Evolutionary conservation across 805 yeast genomes (phyloP).

Genomic region (Myxozyma geophila): DNA sequence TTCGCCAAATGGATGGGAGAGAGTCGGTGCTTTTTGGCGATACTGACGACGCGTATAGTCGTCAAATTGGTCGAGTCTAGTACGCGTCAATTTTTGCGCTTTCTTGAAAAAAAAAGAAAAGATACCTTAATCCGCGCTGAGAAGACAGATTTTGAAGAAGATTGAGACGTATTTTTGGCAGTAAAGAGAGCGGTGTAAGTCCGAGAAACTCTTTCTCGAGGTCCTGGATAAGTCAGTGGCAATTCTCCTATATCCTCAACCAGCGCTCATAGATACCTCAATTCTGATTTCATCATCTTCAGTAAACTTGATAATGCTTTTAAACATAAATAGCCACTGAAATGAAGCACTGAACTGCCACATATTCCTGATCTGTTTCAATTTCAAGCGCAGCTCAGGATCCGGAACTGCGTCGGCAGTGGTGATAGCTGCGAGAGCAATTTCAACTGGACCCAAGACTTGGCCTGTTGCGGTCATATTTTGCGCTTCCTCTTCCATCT

Average conservation of each 20-base stretch:
- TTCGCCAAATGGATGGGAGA: slow-evolving; percentile 31
- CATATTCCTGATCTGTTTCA: slow-evolving; percentile 40
- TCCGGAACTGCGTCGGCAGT: slow-evolving; percentile 29
- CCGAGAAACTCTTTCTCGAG: slow-evolving; percentile 45
- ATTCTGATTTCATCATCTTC: slow-evolving; percentile 40
- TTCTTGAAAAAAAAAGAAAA: background rate
- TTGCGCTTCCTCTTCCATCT: no score
- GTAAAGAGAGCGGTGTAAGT: slow-evolving; percentile 28
- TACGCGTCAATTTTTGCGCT: background rate
- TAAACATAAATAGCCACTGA: slow-evolving; percentile 43
- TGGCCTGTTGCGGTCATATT: slow-evolving; percentile 26
- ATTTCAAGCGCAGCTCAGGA: slow-evolving; percentile 16
- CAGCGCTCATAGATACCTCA: slow-evolving; percentile 28
- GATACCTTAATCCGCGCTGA: slow-evolving; percentile 29
- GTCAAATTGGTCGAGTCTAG: slow-evolving; percentile 31
- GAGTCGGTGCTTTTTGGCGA: slow-evolving; percentile 27
- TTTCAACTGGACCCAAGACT: slow-evolving; percentile 25
- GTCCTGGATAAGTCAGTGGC: slow-evolving; percentile 25
- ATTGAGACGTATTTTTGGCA: slow-evolving; percentile 32
- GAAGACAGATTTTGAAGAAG: slow-evolving; percentile 31
- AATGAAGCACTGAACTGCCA: slow-evolving; percentile 43
- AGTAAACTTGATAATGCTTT: slow-evolving; percentile 31
- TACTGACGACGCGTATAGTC: slow-evolving; percentile 35
- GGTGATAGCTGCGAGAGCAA: slow-evolving; percentile 31
- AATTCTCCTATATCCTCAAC: background rate